These are phyloP conservation scores for Rubia occidens DNA, from an alignment of 305 asterid genomes.

Conservation along the genomic window DNA sequence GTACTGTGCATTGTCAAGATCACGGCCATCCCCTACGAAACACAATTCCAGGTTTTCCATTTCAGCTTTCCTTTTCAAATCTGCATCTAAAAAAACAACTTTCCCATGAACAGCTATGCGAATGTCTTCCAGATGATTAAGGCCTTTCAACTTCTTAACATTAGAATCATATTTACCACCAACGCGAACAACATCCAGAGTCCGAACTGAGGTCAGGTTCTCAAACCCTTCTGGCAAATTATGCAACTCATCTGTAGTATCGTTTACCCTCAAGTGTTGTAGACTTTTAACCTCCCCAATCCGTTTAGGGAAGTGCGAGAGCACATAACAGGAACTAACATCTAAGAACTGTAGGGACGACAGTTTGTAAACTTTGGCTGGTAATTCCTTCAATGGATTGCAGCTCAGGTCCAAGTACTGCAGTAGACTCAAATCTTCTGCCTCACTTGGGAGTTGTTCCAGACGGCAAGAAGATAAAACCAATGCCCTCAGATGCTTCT, in stretches of 20 bases:
- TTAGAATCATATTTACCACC: background rate
- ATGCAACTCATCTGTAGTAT: background rate
- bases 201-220: background rate
- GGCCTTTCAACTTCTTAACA: background rate
- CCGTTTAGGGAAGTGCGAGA: conserved; percentile 4
- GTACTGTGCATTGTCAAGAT: background rate
- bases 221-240: background rate
- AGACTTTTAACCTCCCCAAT: conserved; percentile 12
- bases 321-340: background rate
- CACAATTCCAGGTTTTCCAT: background rate
- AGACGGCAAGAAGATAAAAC: conserved; percentile 9
- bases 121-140: background rate
- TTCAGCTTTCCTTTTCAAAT: background rate
- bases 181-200: background rate
- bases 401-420: conserved; percentile 17
- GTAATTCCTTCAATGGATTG: conserved; percentile 8
- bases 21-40: conserved; percentile 1
- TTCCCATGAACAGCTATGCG: background rate
- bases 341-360: conserved; percentile 13
- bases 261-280: conserved; percentile 10
- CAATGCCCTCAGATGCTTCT: conserved; percentile 8
- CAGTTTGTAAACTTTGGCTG: conserved; percentile 11
- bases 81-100: background rate
- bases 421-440: conserved; percentile 8
- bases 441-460: conserved; percentile 11